Percentiles rank a stretch among this genome's conserved stretches.
Conservation (phyloP, 257 asterid genomes). For the Scutellaria minor region DNA sequence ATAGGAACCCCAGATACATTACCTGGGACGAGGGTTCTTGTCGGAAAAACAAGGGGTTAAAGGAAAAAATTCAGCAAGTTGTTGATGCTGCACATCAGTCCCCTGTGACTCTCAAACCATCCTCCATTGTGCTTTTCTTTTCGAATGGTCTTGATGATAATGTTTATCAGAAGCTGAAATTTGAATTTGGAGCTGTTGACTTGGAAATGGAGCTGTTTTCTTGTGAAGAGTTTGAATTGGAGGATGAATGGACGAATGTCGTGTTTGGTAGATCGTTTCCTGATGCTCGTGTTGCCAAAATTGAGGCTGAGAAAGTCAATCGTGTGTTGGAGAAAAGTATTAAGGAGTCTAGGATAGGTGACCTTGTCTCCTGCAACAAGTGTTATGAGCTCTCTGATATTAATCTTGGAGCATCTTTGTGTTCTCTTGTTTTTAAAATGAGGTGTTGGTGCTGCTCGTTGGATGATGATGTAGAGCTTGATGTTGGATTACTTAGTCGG, state of each 20-base stretch:
- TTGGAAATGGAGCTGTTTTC: slow-evolving; percentile 49
- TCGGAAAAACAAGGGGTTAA: slow-evolving; percentile 56
- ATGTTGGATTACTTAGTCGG: slow-evolving; percentile 31
- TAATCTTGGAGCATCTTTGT: slow-evolving; percentile 52
- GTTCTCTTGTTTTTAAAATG: slow-evolving; percentile 60
- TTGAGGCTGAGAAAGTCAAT: slow-evolving; percentile 43
- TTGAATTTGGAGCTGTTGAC: slow-evolving; percentile 58
- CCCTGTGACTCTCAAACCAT: slow-evolving; percentile 64
- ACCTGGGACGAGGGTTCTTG: slow-evolving; percentile 52
- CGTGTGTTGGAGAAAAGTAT: slow-evolving; percentile 23
- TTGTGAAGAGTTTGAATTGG: slow-evolving; percentile 49
- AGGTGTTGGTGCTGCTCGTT: slow-evolving; percentile 60
- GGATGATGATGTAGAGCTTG: slow-evolving; percentile 36
- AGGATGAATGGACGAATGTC: slow-evolving; percentile 66
- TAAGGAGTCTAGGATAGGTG: slow-evolving; percentile 28
- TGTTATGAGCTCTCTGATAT: slow-evolving; percentile 35
- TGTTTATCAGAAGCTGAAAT: slow-evolving; percentile 45
- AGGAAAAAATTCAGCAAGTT: slow-evolving; percentile 47
- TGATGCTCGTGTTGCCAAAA: slow-evolving; percentile 56
- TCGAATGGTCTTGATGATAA: slow-evolving; percentile 61
- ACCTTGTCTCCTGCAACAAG: slow-evolving; percentile 39
- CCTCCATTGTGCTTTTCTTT: slow-evolving; percentile 69
- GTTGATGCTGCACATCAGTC: slow-evolving; percentile 64
- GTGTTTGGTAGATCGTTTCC: slow-evolving; percentile 57
- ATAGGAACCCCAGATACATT: slow-evolving; percentile 71